A percentile compares a stretch with the other conserved stretches of the same genome.
These are phyloP conservation scores for Stagonosporopsis chrysanthemi DNA, from an alignment of 2,329 filamentous ascomycete species.

Conservation along the genomic window DNA sequence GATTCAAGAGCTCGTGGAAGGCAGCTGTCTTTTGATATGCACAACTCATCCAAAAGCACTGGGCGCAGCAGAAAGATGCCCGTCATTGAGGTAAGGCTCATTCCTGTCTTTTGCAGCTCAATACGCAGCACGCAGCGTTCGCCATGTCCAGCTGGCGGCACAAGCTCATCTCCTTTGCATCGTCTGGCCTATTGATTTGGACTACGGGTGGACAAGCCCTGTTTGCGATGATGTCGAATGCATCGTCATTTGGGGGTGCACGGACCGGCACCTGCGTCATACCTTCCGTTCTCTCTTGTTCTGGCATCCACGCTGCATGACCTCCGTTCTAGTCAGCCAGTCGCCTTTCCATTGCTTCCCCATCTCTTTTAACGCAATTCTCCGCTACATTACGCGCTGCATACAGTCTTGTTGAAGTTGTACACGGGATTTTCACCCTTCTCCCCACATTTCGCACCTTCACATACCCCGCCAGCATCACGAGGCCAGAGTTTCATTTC, in stretches of 20 bases:
- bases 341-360: slow-evolving; percentile 21
- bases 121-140: not conserved
- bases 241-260: slow-evolving; percentile 35
- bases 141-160: slow-evolving; percentile 6
- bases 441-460: slow-evolving; percentile 22
- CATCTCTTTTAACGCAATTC: slow-evolving; percentile 22
- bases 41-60: slow-evolving; percentile 22
- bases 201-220: slow-evolving; percentile 18
- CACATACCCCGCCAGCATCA: slow-evolving; percentile 28
- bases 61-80: slow-evolving; percentile 39
- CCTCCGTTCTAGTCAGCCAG: slow-evolving; percentile 29
- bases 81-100: slow-evolving; percentile 45
- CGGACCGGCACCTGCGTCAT: slow-evolving; percentile 27
- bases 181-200: slow-evolving; percentile 14
- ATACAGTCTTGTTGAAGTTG: slow-evolving; percentile 26
- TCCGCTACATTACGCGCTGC: slow-evolving; percentile 24
- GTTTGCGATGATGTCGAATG: slow-evolving; percentile 32
- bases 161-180: slow-evolving; percentile 22
- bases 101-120: slow-evolving; percentile 6
- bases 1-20: slow-evolving; percentile 8
- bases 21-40: slow-evolving; percentile 27
- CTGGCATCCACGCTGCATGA: slow-evolving; percentile 34
- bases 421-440: slow-evolving; percentile 21
- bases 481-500: slow-evolving; percentile 23
- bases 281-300: slow-evolving; percentile 32